These are phyloP conservation scores for Petrea volubilis DNA, from an alignment of 257 asterid genomes.

Conservation along the genomic window DNA sequence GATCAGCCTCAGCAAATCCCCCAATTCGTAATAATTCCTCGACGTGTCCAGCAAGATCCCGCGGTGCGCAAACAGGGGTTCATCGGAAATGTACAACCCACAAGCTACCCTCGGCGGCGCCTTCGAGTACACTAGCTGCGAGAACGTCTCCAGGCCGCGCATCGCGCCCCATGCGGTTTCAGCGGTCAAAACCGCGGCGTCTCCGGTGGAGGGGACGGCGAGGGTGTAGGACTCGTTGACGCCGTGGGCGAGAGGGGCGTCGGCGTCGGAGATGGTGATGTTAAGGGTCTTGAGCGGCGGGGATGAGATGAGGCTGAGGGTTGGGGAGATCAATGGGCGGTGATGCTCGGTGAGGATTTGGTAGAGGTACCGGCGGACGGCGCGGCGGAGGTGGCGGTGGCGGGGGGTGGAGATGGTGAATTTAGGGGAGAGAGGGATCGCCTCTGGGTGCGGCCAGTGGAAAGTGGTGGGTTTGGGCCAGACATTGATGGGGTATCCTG, in stretches of 20 bases:
- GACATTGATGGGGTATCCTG: slow-evolving; percentile 54
- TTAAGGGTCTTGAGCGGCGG: slow-evolving; percentile 40
- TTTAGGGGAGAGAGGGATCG: slow-evolving; percentile 47
- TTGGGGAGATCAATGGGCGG: slow-evolving; percentile 51
- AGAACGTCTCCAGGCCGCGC: slow-evolving; percentile 81
- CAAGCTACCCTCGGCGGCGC: slow-evolving; percentile 38
- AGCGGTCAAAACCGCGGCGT: slow-evolving; percentile 44
- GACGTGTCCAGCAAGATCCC: slow-evolving; percentile 80
- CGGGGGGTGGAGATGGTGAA: slow-evolving; percentile 48
- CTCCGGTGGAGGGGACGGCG: slow-evolving; percentile 34
- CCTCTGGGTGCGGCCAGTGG: slow-evolving; percentile 59
- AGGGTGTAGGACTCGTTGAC: slow-evolving; percentile 74
- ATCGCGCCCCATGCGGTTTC: slow-evolving; percentile 77
- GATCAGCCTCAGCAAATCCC: slow-evolving; percentile 58
- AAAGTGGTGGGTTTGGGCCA: slow-evolving; percentile 81
- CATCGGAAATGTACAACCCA: slow-evolving; percentile 51
- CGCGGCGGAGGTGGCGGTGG: slow-evolving; percentile 49
- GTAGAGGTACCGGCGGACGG: slow-evolving; percentile 52
- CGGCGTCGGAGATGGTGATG: slow-evolving; percentile 39
- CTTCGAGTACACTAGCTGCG: slow-evolving; percentile 68
- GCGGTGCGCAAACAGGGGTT: slow-evolving; percentile 63
- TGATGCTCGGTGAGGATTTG: slow-evolving; percentile 44
- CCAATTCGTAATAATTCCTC: slow-evolving; percentile 58
- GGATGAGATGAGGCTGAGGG: slow-evolving; percentile 47
- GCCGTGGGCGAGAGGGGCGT: slow-evolving; percentile 56